Conservation (phyloP, 208 protist genomes). For the Trypanosoma brucei region DNA sequence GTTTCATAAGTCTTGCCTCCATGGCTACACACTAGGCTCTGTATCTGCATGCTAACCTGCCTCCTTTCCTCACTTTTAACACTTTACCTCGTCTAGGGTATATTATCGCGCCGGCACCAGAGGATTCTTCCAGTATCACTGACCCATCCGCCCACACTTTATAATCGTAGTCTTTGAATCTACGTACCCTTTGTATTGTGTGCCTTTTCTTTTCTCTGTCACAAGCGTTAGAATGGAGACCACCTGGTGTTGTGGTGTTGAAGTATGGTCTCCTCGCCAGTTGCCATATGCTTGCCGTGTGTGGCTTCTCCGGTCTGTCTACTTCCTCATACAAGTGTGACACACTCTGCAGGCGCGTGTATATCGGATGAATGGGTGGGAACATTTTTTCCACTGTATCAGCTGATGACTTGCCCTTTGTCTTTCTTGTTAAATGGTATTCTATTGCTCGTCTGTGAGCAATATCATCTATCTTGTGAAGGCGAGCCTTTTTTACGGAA, state of each 20-base stretch:
- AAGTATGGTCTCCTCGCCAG: neutral
- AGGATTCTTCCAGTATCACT: constrained; percentile 9
- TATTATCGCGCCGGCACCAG: constrained; percentile 15
- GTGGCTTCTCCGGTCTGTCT: neutral
- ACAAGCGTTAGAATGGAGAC: neutral
- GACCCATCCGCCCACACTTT: constrained; percentile 22
- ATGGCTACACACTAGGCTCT: constrained; percentile 18
- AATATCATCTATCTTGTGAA: too few species aligned
- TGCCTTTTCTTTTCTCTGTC: constrained; percentile 1
- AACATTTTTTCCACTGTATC: neutral
- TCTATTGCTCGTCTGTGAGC: too few species aligned
- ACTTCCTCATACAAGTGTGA: neutral
- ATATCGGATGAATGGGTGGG: neutral
- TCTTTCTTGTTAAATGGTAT: too few species aligned
- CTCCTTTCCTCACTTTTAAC: neutral
- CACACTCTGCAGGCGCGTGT: neutral
- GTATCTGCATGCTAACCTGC: constrained; percentile 18
- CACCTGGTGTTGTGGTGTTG: neutral
- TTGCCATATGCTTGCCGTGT: constrained; percentile 1
- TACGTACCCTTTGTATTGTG: neutral
- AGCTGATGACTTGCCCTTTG: too few species aligned
- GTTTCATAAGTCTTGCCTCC: constrained; percentile 3
- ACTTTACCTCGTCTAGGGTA: constrained; percentile 5
- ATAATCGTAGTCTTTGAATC: constrained; percentile 12
- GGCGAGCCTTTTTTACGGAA: too few species aligned